Percentiles rank a stretch among this genome's conserved stretches.
These are phyloP conservation scores for Penicillium coprophilum DNA, from an alignment of 495 filamentous ascomycete species.

Conservation along the genomic window DNA sequence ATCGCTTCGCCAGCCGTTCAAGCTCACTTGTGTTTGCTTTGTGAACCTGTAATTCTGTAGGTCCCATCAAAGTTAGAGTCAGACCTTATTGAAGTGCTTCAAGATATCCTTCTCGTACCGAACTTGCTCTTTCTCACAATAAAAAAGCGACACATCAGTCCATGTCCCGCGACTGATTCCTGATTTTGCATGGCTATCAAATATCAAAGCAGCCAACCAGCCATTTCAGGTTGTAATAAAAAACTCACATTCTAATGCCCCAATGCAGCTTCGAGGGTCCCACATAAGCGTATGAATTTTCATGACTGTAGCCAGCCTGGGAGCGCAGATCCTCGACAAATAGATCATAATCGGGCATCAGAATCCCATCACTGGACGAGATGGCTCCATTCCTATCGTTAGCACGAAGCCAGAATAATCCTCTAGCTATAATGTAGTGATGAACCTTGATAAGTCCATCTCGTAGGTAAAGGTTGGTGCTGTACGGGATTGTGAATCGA, in stretches of 20 bases:
- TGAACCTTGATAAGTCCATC: neutral
- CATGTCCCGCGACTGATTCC: too few relatives aligned
- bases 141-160: neutral
- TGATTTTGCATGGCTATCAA: neutral
- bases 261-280: neutral
- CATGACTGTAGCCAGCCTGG: neutral
- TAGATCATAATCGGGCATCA: neutral
- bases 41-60: neutral
- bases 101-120: neutral
- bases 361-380: neutral
- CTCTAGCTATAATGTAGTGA: neutral
- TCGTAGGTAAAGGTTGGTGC: neutral
- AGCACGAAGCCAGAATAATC: neutral
- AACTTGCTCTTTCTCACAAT: neutral
- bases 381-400: neutral
- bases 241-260: neutral
- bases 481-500: neutral
- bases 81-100: neutral
- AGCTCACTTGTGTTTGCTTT: neutral
- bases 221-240: neutral
- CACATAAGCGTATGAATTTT: neutral
- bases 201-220: neutral
- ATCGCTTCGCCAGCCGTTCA: neutral
- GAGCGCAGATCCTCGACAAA: neutral
- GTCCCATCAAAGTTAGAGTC: too few relatives aligned